A percentile compares a stretch with the other conserved stretches of the same genome.
Conservation (phyloP, 1,139 yeast genomes). For the Hemisphaericaspora subhashii region DNA sequence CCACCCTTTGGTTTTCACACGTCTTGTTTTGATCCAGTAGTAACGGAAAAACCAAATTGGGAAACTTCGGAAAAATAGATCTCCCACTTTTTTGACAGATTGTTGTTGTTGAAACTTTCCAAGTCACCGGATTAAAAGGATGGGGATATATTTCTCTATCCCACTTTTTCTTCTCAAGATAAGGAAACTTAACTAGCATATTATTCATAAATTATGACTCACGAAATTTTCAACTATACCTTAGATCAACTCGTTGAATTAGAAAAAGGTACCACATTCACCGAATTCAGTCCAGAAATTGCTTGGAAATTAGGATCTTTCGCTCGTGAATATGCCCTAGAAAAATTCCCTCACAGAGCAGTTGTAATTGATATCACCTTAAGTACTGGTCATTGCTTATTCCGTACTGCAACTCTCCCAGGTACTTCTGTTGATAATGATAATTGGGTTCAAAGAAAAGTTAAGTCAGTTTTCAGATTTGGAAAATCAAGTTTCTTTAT, state of each 20-base stretch:
- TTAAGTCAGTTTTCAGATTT: conserved; percentile 50
- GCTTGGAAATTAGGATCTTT: conserved; percentile 41
- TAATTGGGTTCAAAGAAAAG: conserved; percentile 58
- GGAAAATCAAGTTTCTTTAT: conserved; percentile 54
- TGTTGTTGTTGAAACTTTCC: not conserved
- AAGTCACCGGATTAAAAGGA: too few species aligned
- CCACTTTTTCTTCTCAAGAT: not conserved
- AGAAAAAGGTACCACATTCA: conserved; percentile 19
- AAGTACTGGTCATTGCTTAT: conserved; percentile 50
- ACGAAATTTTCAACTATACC: conserved; percentile 16
- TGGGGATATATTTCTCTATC: not conserved
- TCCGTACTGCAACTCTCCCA: conserved; percentile 48
- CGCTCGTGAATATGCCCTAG: conserved; percentile 29
- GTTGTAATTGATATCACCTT: conserved; percentile 54
- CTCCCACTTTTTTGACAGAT: not conserved
- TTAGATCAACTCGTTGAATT: conserved; percentile 16
- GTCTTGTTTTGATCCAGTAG: too few species aligned
- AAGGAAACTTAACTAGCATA: too few species aligned
- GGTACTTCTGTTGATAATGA: conserved; percentile 55
- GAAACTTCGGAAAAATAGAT: not conserved
- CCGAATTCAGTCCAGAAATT: conserved; percentile 25
- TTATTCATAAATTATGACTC: conserved; percentile 7
- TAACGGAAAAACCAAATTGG: too few species aligned
- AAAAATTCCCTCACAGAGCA: conserved; percentile 24
- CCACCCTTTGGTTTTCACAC: too few species aligned